Conservation (phyloP, 495 filamentous ascomycete species). For the Trichocladium antarcticum region DNA sequence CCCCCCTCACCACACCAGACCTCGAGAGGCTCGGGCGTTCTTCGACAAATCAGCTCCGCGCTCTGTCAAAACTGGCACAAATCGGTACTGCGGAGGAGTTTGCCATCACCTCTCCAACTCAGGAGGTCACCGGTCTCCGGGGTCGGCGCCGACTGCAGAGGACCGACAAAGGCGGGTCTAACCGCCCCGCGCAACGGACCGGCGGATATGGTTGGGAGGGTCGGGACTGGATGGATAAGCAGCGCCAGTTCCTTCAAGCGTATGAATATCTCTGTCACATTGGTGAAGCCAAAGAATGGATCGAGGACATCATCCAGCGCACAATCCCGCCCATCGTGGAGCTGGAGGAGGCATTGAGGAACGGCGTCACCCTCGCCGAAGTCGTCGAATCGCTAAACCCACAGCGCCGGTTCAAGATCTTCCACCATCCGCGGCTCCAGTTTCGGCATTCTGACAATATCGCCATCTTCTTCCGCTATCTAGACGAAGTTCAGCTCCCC, state of each 20-base stretch:
- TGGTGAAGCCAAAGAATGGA: slow-evolving; percentile 98
- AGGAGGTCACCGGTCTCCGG: slow-evolving; percentile 78
- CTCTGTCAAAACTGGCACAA: slow-evolving; percentile 75
- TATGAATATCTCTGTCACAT: slow-evolving; percentile 99
- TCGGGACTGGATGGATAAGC: slow-evolving; percentile 97
- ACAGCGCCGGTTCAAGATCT: slow-evolving; percentile 63
- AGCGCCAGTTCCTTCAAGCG: slow-evolving; percentile 89
- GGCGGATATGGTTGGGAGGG: slow-evolving; percentile 62
- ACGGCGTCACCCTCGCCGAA: slow-evolving; percentile 92
- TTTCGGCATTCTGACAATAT: slow-evolving; percentile 97
- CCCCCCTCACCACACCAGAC: slow-evolving; percentile 53
- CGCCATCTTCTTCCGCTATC: slow-evolving; percentile 81
- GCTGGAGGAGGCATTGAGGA: slow-evolving; percentile 81
- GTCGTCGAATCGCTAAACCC: slow-evolving; percentile 87
- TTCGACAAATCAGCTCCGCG: slow-evolving; percentile 77
- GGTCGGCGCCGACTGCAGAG: slow-evolving; percentile 76
- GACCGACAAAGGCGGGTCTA: slow-evolving; percentile 41
- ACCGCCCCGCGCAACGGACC: slow-evolving; percentile 38
- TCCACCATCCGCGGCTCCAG: slow-evolving; percentile 71
- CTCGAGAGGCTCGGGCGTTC: slow-evolving; percentile 70
- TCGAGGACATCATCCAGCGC: slow-evolving; percentile 84
- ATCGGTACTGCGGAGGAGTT: slow-evolving; percentile 67
- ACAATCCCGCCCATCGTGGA: slow-evolving; percentile 92
- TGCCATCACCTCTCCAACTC: slow-evolving; percentile 55
- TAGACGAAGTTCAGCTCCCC: slow-evolving; percentile 86